Percentiles rank a stretch among this genome's conserved stretches.
These are phyloP conservation scores for Jatropha curcas DNA, from an alignment of 345 rosid genomes.

Conservation along the genomic window DNA sequence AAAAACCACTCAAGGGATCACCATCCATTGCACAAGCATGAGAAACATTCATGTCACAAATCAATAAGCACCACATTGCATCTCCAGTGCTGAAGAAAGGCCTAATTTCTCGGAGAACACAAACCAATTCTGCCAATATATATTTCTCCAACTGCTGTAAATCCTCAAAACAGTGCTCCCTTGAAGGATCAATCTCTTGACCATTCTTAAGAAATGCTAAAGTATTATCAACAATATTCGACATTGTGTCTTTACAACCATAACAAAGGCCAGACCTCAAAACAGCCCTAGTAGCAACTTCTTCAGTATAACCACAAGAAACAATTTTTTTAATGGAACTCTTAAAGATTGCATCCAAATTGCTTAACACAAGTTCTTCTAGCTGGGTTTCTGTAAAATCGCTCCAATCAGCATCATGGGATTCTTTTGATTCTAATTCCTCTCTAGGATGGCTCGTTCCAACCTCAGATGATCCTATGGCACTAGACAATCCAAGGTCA, in stretches of 20 bases:
- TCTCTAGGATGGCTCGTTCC: conserved; percentile 45
- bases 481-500: conserved; percentile 57
- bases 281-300: conserved; percentile 59
- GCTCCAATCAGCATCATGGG: conserved; percentile 74
- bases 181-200: conserved; percentile 45
- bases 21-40: conserved; percentile 92
- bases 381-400: conserved; percentile 71
- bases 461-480: conserved; percentile 39
- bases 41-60: conserved; percentile 92
- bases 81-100: conserved; percentile 87
- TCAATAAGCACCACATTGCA: conserved; percentile 96
- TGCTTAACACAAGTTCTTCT: conserved; percentile 68
- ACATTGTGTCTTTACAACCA: conserved; percentile 60
- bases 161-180: conserved; percentile 57
- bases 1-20: conserved; percentile 50
- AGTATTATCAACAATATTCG: conserved; percentile 73
- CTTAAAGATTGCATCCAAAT: conserved; percentile 61
- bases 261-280: conserved; percentile 68
- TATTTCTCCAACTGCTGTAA: conserved; percentile 75
- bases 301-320: conserved; percentile 54
- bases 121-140: conserved; percentile 83
- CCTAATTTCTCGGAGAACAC: conserved; percentile 76
- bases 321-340: conserved; percentile 63
- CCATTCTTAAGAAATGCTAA: conserved; percentile 63
- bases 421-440: conserved; percentile 52